Evolutionary conservation across 2,329 filamentous ascomycete species (phyloP), one percentile per base, ranked within the genome.

Genomic region (Aspergillus neotritici): DNA sequence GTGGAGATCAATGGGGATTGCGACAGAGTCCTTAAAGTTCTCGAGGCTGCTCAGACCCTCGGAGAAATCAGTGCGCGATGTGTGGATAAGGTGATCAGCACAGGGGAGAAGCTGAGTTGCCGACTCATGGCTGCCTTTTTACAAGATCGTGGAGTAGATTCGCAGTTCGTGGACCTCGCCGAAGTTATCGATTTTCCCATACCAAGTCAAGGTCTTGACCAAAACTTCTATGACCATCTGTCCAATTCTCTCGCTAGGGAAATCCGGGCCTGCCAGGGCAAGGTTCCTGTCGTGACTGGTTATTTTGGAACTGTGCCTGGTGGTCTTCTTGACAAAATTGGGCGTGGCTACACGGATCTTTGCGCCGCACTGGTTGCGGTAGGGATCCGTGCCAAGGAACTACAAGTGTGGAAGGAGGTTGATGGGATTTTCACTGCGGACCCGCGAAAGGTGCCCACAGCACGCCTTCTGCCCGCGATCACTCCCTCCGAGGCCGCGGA

Each of bases 401-500:
- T 98, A 40, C 93, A 98, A 67, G 86, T 98, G 51, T 97, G 93
- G 93, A 98, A 98, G 72, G 93, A 98, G 65, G 93, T 98, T 5
- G 93, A 98, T 65, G 90, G 89, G 46, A 94, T 97, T 62, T 93
- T 95, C 68, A 86, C 82, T 1, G 82, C 83, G 4, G 91, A 96
- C 60, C 87, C 87, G 3, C 80, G 85, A 55, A 94, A 93, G 67
- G 87, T 94, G 31, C 90, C 91, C 3, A 97, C 91, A 1, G 94
- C 93, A n/a, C 78, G 85, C 36, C 75, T 98, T n/a, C 77, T 98
- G 34, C 72, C 83, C 9, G 83, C 84, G 41, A 95, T 98, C 63
- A 96, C 91, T 3, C 93, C 93, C 0, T 85, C 88, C 8, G 93
- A 98, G 68, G 93, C 93, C 2, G 91, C 93, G 10, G 93, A 98